Evolutionary conservation across 2,329 filamentous ascomycete species (phyloP).

Genomic region (Cladophialophora carrionii): DNA sequence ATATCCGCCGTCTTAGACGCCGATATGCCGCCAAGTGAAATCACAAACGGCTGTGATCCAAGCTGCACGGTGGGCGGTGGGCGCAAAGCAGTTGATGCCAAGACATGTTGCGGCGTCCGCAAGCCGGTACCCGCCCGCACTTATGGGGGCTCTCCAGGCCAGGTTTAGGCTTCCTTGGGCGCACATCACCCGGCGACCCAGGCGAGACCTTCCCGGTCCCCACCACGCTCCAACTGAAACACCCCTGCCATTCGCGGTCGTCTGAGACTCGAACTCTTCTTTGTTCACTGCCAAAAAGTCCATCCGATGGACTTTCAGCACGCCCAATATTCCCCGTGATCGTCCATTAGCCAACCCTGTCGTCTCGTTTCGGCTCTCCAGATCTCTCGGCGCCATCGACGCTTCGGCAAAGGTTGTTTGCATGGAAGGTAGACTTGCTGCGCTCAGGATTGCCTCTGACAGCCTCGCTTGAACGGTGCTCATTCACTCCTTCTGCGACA

Average conservation of each 20-base stretch:
- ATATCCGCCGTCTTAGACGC: background rate
- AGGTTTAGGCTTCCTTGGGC: background rate
- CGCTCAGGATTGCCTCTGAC: background rate
- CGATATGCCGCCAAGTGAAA: background rate
- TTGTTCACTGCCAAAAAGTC: conserved; percentile 7
- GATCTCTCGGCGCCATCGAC: conserved; percentile 1
- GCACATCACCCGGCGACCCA: conserved; percentile 13
- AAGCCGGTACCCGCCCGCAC: conserved; percentile 1
- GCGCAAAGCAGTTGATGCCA: conserved; percentile 8
- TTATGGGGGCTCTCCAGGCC: conserved; percentile 5
- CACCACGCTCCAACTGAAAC: conserved; percentile 15
- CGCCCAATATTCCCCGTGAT: background rate
- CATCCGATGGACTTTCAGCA: background rate
- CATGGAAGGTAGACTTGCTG: background rate
- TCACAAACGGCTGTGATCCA: conserved; percentile 11
- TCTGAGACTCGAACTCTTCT: conserved; percentile 13
- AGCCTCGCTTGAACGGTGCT: conserved; percentile 1
- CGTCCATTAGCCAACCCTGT: background rate
- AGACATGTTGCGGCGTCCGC: conserved; percentile 12
- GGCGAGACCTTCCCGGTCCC: conserved; percentile 10
- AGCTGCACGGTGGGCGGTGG: conserved; percentile 1
- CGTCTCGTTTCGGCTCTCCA: background rate
- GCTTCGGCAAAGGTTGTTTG: background rate
- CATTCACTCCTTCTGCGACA: background rate
- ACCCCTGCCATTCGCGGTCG: conserved; percentile 7